These are phyloP conservation scores for Zopfochytrium polystomum DNA, from an alignment of 371 early-diverging fungal species.

Conservation along the genomic window DNA sequence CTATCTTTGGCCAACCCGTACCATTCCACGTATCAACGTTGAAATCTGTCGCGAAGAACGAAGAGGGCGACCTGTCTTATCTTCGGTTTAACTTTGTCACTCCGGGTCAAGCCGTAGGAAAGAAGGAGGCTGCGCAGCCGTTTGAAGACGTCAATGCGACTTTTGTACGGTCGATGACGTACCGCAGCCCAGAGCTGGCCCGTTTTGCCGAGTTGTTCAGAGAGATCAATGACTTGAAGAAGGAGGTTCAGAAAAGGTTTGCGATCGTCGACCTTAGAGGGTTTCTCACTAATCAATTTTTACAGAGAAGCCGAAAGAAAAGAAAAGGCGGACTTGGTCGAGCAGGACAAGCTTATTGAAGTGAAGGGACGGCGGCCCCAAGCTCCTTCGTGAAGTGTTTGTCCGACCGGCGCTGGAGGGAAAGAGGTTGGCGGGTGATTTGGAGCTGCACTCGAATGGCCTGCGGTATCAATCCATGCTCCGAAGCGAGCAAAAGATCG, in stretches of 20 bases:
- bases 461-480: constrained; percentile 81
- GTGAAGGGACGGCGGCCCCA: constrained; percentile 70
- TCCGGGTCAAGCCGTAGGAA: constrained; percentile 88
- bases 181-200: constrained; percentile 78
- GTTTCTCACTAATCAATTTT: neutral
- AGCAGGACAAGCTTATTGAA: constrained; percentile 85
- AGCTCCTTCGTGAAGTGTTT: constrained; percentile 81
- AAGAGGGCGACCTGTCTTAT: constrained; percentile 92
- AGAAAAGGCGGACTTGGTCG: constrained; percentile 93
- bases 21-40: constrained; percentile 98
- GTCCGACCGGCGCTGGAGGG: constrained; percentile 77
- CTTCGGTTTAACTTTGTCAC: constrained; percentile 96
- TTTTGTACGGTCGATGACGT: constrained; percentile 88
- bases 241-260: constrained; percentile 56
- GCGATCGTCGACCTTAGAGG: neutral
- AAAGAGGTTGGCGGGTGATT: constrained; percentile 85
- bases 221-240: constrained; percentile 85
- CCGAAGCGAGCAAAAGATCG: constrained; percentile 77
- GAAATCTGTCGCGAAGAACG: constrained; percentile 93
- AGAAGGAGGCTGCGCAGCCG: constrained; percentile 75
- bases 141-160: constrained; percentile 86
- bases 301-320: constrained; percentile 85
- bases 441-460: constrained; percentile 94
- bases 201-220: constrained; percentile 82
- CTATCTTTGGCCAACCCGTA: constrained; percentile 95